Conservation (phyloP, 768 basidiomycete genomes). For the Rhodosporidiobolus odoratus region DNA sequence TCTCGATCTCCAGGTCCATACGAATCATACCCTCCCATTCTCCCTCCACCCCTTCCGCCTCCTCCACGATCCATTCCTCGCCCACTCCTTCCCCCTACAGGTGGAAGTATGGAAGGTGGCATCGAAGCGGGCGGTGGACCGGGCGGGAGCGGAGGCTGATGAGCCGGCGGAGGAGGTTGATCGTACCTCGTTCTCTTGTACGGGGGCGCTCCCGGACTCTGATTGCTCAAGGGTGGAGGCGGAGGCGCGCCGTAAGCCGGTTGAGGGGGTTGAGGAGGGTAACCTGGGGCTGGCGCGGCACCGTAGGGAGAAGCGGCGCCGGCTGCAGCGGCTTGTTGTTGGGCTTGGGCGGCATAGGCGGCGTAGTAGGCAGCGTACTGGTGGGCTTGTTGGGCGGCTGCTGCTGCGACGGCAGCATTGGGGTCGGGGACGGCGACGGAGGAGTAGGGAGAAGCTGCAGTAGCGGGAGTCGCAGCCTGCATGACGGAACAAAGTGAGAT, state of each 20-base stretch:
- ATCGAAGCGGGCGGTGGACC: slow-evolving; percentile 49
- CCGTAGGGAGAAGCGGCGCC: slow-evolving; percentile 45
- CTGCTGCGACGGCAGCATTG: slow-evolving; percentile 1
- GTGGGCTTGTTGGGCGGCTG: not conserved
- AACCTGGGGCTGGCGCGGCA: not conserved
- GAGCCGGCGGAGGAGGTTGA: slow-evolving; percentile 57
- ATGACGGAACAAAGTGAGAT: slow-evolving; percentile 50
- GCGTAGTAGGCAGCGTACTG: slow-evolving; percentile 36
- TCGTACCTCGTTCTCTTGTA: slow-evolving; percentile 52
- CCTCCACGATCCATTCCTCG: slow-evolving; percentile 3
- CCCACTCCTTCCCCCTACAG: slow-evolving; percentile 43
- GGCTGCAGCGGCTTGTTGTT: not conserved
- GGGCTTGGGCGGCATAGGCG: slow-evolving; percentile 18
- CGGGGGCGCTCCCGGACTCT: slow-evolving; percentile 50
- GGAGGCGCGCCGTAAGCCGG: slow-evolving; percentile 51
- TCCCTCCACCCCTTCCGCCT: not conserved
- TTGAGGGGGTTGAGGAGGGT: slow-evolving; percentile 62
- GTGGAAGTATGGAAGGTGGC: slow-evolving; percentile 41
- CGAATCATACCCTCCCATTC: not conserved
- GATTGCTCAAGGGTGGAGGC: slow-evolving; percentile 43
- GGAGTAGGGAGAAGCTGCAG: not conserved
- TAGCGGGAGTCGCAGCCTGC: slow-evolving; percentile 43
- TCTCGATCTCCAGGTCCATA: slow-evolving; percentile 2
- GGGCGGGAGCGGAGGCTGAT: slow-evolving; percentile 64
- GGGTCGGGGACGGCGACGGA: not conserved